These are phyloP conservation scores for Hypoxylon fragiforme DNA, from an alignment of 495 filamentous ascomycete species.

Conservation along the genomic window DNA sequence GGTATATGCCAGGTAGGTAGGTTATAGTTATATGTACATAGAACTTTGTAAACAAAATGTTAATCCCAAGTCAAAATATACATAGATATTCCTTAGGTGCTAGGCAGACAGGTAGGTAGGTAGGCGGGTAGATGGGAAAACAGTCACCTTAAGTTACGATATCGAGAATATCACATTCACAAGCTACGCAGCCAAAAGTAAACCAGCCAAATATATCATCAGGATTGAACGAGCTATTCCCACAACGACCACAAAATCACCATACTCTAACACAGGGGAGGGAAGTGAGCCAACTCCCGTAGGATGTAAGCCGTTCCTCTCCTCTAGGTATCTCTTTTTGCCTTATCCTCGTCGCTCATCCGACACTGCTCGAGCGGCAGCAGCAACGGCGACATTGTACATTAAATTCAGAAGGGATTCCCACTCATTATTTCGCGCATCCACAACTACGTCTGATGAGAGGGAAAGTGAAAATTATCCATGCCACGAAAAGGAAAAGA, in stretches of 20 bases:
- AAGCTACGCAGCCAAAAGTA: too few relatives aligned
- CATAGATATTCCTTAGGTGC: too few relatives aligned
- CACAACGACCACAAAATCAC: slow-evolving; percentile 10
- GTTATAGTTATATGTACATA: too few relatives aligned
- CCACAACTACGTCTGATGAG: slow-evolving; percentile 1
- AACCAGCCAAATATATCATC: slow-evolving; percentile 26
- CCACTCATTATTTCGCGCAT: slow-evolving; percentile 14
- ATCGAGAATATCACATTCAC: too few relatives aligned
- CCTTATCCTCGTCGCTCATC: not conserved
- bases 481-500: slow-evolving; percentile 1
- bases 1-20: too few relatives aligned
- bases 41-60: too few relatives aligned
- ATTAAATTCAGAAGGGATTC: slow-evolving; percentile 21
- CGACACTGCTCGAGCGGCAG: not conserved
- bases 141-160: too few relatives aligned
- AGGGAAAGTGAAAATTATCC: not conserved
- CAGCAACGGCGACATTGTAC: slow-evolving; percentile 24
- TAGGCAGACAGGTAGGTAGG: too few relatives aligned
- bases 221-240: slow-evolving; percentile 26
- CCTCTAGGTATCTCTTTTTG: slow-evolving; percentile 15
- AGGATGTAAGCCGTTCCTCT: slow-evolving; percentile 5
- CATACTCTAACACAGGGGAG: slow-evolving; percentile 7
- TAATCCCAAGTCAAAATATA: too few relatives aligned
- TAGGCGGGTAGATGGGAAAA: too few relatives aligned
- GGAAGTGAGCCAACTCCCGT: slow-evolving; percentile 1